These are phyloP conservation scores for Croton setiger DNA, from an alignment of 441 rosid species.

Conservation along the genomic window DNA sequence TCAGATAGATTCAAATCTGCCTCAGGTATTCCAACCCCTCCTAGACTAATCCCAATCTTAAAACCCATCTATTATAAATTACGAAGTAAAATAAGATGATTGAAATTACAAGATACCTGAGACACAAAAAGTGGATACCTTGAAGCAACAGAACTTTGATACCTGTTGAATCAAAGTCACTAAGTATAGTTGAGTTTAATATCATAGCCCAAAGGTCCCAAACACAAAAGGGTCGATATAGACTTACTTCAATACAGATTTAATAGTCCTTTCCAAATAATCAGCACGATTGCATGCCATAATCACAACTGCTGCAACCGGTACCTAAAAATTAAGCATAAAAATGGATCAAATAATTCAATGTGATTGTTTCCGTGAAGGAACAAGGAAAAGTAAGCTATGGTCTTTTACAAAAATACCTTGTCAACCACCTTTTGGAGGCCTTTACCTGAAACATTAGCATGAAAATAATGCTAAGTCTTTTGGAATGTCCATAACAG, in stretches of 20 bases:
- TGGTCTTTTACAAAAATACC: conserved; percentile 31
- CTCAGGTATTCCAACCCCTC: not conserved
- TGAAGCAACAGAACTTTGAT: conserved; percentile 73
- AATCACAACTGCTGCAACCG: conserved; percentile 87
- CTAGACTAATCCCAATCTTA: not conserved
- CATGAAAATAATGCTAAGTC: conserved; percentile 21
- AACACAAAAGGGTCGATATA: conserved; percentile 7
- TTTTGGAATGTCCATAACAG: not conserved
- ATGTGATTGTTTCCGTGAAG: conserved; percentile 9
- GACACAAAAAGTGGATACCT: conserved; percentile 88
- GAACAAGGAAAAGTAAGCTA: conserved; percentile 7
- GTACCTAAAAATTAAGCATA: conserved; percentile 41
- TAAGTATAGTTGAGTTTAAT: conserved; percentile 6
- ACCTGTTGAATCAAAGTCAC: conserved; percentile 39
- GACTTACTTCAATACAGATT: conserved; percentile 76
- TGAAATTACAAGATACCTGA: conserved; percentile 49
- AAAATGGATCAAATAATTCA: conserved; percentile 20
- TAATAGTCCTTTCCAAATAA: conserved; percentile 80
- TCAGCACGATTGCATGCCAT: conserved; percentile 99
- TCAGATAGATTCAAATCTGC: not conserved
- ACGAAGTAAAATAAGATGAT: not conserved
- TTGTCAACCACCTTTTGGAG: conserved; percentile 52
- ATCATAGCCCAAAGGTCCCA: not conserved
- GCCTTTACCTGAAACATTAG: conserved; percentile 61
- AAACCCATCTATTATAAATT: not conserved